These are phyloP conservation scores for Camillea tinctor DNA, from an alignment of 2,329 filamentous ascomycete species.

Conservation along the genomic window DNA sequence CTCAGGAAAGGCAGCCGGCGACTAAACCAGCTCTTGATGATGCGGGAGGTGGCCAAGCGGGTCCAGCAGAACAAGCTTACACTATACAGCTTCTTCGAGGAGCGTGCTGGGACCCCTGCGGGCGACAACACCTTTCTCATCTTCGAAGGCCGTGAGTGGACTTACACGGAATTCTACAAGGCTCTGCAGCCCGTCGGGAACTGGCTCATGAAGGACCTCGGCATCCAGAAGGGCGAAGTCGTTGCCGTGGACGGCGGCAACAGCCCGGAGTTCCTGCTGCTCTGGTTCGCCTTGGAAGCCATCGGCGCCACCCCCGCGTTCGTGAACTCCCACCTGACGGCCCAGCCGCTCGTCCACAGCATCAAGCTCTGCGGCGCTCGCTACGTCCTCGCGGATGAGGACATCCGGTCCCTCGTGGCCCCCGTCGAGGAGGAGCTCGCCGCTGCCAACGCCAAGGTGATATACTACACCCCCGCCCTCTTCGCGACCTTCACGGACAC, in stretches of 20 bases:
- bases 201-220: constrained; percentile 56
- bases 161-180: constrained; percentile 54
- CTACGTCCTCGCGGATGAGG: constrained; percentile 57
- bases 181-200: constrained; percentile 57
- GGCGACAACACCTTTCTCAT: constrained; percentile 39
- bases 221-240: constrained; percentile 57
- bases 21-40: constrained; percentile 38
- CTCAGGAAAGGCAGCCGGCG: constrained; percentile 41
- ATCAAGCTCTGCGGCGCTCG: constrained; percentile 55
- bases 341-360: constrained; percentile 64
- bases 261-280: constrained; percentile 63
- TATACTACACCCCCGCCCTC: constrained; percentile 48
- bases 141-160: constrained; percentile 61
- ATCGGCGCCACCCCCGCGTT: constrained; percentile 66
- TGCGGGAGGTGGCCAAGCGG: constrained; percentile 41
- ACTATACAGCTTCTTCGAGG: constrained; percentile 25
- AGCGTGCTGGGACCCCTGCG: constrained; percentile 19
- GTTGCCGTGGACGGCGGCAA: constrained; percentile 67
- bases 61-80: constrained; percentile 20
- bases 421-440: constrained; percentile 57
- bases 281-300: constrained; percentile 62
- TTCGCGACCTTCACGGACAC: constrained; percentile 44
- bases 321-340: constrained; percentile 67
- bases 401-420: constrained; percentile 49
- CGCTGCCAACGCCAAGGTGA: constrained; percentile 53